A percentile compares a stretch with the other conserved stretches of the same genome.
phyloP scores from a whole-genome alignment of 2,329 filamentous ascomycete species.

The Sclerotinia minor region DNA sequence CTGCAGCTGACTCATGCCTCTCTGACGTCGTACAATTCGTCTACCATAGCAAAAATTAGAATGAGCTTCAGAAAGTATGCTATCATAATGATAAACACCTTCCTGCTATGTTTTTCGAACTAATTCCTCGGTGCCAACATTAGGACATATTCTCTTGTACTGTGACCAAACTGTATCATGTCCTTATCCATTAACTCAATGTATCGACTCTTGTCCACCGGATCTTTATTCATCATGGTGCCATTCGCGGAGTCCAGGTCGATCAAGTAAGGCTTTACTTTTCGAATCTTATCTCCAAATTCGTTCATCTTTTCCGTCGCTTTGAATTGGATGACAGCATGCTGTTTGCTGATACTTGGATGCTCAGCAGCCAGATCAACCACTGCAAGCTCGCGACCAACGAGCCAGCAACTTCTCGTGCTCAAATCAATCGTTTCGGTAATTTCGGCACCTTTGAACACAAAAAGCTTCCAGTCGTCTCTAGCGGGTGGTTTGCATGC shows the following conservation, averaged over 20 bases:
- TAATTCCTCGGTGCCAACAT: constrained; percentile 62
- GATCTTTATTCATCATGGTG: constrained; percentile 75
- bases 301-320: constrained; percentile 81
- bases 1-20: constrained; percentile 21
- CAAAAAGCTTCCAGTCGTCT: constrained; percentile 83
- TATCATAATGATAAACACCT: background rate
- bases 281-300: constrained; percentile 78
- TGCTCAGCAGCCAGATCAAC: constrained; percentile 85
- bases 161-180: constrained; percentile 82
- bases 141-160: constrained; percentile 90
- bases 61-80: background rate
- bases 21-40: background rate
- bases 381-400: constrained; percentile 77
- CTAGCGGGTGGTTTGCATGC: constrained; percentile 80
- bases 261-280: constrained; percentile 83
- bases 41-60: background rate
- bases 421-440: constrained; percentile 79
- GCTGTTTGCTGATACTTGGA: constrained; percentile 91
- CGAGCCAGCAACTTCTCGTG: constrained; percentile 81
- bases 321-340: constrained; percentile 92
- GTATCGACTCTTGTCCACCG: constrained; percentile 73
- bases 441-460: constrained; percentile 83
- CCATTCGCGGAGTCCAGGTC: constrained; percentile 94
- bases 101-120: background rate
- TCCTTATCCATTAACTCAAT: constrained; percentile 87